Conservation (phyloP, 495 filamentous ascomycete species). For the Tuber indicum region DNA sequence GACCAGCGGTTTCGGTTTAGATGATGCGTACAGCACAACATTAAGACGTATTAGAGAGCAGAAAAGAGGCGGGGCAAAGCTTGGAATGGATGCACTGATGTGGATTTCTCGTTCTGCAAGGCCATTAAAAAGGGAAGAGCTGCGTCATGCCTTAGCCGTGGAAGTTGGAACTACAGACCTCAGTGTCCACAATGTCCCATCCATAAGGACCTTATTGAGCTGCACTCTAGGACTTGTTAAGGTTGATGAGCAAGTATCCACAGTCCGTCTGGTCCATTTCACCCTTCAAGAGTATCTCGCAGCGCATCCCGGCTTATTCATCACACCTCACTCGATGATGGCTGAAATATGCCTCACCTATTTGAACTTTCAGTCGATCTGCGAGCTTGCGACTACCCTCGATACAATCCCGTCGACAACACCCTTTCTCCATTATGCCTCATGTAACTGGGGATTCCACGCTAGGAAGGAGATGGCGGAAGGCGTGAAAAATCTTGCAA, state of each 20-base stretch:
- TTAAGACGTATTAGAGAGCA: not conserved
- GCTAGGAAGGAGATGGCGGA: not conserved
- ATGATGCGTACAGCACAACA: not conserved
- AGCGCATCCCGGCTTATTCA: not conserved
- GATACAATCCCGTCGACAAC: not conserved
- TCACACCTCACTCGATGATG: not conserved
- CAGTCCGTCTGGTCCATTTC: not conserved
- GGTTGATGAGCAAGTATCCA: not conserved
- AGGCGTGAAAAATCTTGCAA: not conserved
- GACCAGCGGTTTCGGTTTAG: not conserved
- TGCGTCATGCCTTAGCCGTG: not conserved
- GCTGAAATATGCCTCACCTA: not conserved
- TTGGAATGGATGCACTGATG: not conserved
- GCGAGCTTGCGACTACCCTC: not conserved
- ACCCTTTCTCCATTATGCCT: not conserved
- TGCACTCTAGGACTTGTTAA: not conserved
- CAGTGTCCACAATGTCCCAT: not conserved
- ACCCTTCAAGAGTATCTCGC: not conserved
- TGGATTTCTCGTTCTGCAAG: not conserved
- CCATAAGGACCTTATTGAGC: not conserved
- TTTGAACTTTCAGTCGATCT: not conserved
- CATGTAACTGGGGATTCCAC: not conserved
- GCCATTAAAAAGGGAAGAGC: not conserved
- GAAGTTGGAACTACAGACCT: not conserved
- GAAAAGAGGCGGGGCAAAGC: not conserved